Evolutionary conservation across 2,329 filamentous ascomycete species (phyloP).

Genomic region (Phialophora tarda): DNA sequence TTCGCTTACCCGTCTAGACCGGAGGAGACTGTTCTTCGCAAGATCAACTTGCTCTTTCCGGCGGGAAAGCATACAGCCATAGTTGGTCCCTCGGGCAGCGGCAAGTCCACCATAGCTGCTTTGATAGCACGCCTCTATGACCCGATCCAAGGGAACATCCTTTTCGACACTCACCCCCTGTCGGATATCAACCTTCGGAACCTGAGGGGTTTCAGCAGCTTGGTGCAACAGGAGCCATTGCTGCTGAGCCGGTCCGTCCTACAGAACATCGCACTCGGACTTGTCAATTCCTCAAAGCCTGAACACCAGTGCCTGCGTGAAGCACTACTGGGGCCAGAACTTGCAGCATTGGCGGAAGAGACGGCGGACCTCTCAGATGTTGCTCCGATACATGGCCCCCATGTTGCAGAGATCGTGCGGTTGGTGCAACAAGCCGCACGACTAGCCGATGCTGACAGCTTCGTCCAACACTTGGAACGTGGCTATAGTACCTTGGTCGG

Average conservation of each 20-base stretch:
- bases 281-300: constrained; percentile 46
- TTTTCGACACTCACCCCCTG: constrained; percentile 46
- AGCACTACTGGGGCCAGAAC: too few relatives aligned
- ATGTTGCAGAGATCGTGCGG: constrained; percentile 59
- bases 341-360: too few relatives aligned
- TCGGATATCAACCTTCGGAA: constrained; percentile 26
- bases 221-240: constrained; percentile 60
- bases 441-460: constrained; percentile 64
- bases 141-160: constrained; percentile 43
- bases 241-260: constrained; percentile 59
- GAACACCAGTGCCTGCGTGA: too few relatives aligned
- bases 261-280: constrained; percentile 60
- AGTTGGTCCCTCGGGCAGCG: constrained; percentile 58
- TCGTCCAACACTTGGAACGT: constrained; percentile 60
- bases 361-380: constrained; percentile 11
- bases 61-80: constrained; percentile 51
- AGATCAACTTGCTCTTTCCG: constrained; percentile 44
- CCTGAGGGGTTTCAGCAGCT: constrained; percentile 46
- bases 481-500: constrained; percentile 38
- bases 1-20: too few relatives aligned
- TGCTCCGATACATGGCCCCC: constrained; percentile 39
- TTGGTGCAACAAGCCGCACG: constrained; percentile 51
- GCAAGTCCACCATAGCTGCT: constrained; percentile 56
- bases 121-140: constrained; percentile 49
- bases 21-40: constrained; percentile 26